A percentile compares a stretch with the other conserved stretches of the same genome.
Conservation (phyloP, 768 basidiomycete genomes). For the Postia placenta region DNA sequence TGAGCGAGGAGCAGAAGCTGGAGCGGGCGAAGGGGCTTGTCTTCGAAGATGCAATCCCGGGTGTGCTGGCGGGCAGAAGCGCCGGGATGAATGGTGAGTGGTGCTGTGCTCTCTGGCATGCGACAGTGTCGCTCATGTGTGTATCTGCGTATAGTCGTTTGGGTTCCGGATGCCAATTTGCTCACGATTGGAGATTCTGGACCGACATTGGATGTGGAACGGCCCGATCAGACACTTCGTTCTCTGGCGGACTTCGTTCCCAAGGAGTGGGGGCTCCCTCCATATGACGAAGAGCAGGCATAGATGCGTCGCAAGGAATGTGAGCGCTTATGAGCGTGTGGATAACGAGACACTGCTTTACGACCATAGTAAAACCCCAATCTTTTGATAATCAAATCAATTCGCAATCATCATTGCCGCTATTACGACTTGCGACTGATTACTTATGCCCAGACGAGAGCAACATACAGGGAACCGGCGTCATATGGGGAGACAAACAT, state of each 20-base stretch:
- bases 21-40: slow-evolving; percentile 65
- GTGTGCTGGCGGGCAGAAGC: slow-evolving; percentile 73
- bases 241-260: slow-evolving; percentile 74
- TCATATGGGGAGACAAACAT: too few relatives aligned
- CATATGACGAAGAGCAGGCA: slow-evolving; percentile 42
- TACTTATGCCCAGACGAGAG: too few relatives aligned
- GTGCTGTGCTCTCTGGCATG: slow-evolving; percentile 1
- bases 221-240: slow-evolving; percentile 50
- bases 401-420: too few relatives aligned
- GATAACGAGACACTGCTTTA: too few relatives aligned
- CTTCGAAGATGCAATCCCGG: slow-evolving; percentile 77
- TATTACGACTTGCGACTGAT: too few relatives aligned
- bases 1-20: slow-evolving; percentile 28
- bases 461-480: too few relatives aligned
- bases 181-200: slow-evolving; percentile 36
- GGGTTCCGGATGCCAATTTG: slow-evolving; percentile 77
- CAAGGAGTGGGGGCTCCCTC: slow-evolving; percentile 78
- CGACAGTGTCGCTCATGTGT: neutral
- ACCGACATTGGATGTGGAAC: slow-evolving; percentile 32
- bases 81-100: slow-evolving; percentile 80
- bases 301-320: too few relatives aligned
- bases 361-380: too few relatives aligned
- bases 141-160: slow-evolving; percentile 48
- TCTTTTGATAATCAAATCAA: too few relatives aligned
- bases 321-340: too few relatives aligned